Conservation (phyloP, 202 grass and related monocot genomes). For the Setaria italica region DNA sequence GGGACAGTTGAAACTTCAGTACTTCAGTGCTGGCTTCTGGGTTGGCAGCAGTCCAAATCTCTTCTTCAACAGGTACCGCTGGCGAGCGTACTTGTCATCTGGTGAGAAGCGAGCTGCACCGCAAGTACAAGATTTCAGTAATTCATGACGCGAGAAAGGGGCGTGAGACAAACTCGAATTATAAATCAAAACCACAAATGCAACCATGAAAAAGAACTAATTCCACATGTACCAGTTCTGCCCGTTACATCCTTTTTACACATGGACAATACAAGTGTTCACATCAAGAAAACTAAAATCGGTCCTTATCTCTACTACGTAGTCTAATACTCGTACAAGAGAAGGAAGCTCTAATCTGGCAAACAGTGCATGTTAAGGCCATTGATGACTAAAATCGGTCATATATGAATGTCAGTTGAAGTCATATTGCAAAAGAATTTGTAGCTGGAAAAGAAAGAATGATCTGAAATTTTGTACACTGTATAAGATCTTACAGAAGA, state of each 20-base stretch:
- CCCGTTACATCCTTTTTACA: neutral
- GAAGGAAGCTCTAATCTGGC: neutral
- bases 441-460: neutral
- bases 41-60: constrained; percentile 94
- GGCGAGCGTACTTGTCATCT: constrained; percentile 77
- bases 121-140: constrained; percentile 19
- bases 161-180: neutral
- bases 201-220: neutral
- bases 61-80: constrained; percentile 87
- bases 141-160: neutral
- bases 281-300: neutral
- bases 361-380: neutral
- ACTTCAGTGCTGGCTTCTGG: constrained; percentile 72
- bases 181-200: neutral
- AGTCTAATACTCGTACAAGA: neutral
- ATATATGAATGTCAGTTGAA: neutral
- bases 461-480: neutral
- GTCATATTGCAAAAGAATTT: neutral
- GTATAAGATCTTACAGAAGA: neutral
- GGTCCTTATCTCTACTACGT: neutral
- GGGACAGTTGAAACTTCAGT: constrained; percentile 48
- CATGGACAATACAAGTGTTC: neutral
- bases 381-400: neutral
- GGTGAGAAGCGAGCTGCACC: constrained; percentile 87
- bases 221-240: neutral